phyloP scores from a whole-genome alignment of 75 land plant species.

The Pseudotsuga menziesii region DNA sequence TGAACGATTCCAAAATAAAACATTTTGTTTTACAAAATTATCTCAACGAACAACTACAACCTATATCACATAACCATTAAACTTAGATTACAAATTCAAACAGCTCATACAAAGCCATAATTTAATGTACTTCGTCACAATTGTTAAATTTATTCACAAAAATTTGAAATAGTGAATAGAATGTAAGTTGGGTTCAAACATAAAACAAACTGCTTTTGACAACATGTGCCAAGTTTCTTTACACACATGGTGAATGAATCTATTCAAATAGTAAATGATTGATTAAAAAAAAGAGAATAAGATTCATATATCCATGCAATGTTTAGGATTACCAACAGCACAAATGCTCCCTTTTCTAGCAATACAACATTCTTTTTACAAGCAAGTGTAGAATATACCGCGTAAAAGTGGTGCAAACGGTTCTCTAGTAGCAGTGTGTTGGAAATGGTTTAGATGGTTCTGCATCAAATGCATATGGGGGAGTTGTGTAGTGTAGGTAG shows the following conservation, averaged over 20 bases:
- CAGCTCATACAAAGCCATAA: neutral
- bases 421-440: no score
- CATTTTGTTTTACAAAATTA: constrained; percentile 62
- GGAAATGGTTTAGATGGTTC: no score
- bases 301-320: neutral
- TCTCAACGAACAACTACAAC: constrained; percentile 91
- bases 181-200: no score
- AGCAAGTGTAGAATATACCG: no score
- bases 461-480: no score
- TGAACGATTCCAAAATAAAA: neutral
- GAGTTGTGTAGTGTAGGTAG: no score
- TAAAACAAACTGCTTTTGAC: no score
- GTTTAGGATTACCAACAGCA: neutral
- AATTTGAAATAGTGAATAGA: neutral
- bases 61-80: constrained; percentile 21
- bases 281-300: neutral
- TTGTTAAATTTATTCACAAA: neutral
- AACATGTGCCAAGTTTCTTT: no score
- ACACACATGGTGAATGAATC: no score
- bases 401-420: no score
- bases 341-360: neutral
- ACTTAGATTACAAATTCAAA: neutral
- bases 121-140: neutral
- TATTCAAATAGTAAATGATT: no score
- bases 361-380: no score